These are phyloP conservation scores for Cordyceps farinosa DNA, from an alignment of 2,329 filamentous ascomycete species.

Conservation along the genomic window DNA sequence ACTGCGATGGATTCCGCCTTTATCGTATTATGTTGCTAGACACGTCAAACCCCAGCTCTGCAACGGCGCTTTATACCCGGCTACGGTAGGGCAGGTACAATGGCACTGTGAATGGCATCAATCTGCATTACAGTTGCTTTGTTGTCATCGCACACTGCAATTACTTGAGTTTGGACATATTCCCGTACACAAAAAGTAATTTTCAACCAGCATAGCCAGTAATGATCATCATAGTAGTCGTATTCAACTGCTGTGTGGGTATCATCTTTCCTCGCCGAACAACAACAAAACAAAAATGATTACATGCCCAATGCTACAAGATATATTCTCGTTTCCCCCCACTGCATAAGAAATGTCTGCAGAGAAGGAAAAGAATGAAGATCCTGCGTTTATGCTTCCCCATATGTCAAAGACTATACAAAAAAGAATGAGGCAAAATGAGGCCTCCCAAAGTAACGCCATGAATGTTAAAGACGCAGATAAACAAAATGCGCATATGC, in stretches of 20 bases:
- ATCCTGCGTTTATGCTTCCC: conserved; percentile 1
- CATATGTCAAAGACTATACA: conserved; percentile 11
- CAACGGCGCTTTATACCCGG: no score
- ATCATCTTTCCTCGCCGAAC: conserved; percentile 6
- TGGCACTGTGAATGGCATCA: no score
- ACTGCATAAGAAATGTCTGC: neutral
- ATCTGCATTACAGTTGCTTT: no score
- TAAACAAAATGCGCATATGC: neutral
- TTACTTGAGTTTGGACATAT: no score
- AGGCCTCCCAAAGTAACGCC: conserved; percentile 6
- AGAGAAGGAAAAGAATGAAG: neutral
- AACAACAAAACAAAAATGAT: neutral
- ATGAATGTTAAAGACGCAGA: neutral
- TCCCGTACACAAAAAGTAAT: neutral
- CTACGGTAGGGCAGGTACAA: no score
- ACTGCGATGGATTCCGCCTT: no score
- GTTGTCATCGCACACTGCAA: no score
- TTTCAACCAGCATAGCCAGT: no score
- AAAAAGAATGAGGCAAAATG: neutral
- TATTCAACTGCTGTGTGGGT: conserved; percentile 5
- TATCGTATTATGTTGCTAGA: no score
- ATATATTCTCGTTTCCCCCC: neutral
- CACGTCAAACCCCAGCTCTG: no score
- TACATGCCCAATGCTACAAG: neutral
- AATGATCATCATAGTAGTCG: neutral